A percentile compares a stretch with the other conserved stretches of the same genome.
Conservation (phyloP, 2,329 filamentous ascomycete genomes). For the Albophoma yamanashiensis region DNA sequence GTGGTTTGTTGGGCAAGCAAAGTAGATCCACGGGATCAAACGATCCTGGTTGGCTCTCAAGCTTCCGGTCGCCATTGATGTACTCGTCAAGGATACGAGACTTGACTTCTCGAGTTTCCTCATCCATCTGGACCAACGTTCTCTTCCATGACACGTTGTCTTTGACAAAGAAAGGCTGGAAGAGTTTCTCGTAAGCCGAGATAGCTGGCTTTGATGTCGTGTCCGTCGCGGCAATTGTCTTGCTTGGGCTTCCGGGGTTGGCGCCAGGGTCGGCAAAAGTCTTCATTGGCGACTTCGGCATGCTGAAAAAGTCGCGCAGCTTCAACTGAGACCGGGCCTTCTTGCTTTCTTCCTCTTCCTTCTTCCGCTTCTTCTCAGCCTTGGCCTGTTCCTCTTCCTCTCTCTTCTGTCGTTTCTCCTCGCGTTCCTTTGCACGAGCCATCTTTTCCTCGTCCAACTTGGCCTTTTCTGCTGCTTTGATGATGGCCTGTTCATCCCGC, state of each 20-base stretch:
- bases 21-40: constrained; percentile 38
- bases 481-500: constrained; percentile 21
- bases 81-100: constrained; percentile 41
- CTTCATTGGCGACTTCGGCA: constrained; percentile 30
- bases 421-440: constrained; percentile 24
- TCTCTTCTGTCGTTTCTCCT: constrained; percentile 28
- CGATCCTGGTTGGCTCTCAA: constrained; percentile 17
- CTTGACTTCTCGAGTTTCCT: constrained; percentile 41
- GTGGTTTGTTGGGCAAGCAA: constrained; percentile 26
- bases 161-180: constrained; percentile 74
- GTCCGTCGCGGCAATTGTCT: constrained; percentile 11
- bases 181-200: constrained; percentile 56
- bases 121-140: constrained; percentile 45
- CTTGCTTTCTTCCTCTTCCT: constrained; percentile 38
- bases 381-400: constrained; percentile 28
- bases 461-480: constrained; percentile 21
- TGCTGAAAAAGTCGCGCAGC: constrained; percentile 36
- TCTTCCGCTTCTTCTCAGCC: constrained; percentile 36
- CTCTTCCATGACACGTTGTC: constrained; percentile 62
- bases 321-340: constrained; percentile 37
- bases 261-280: constrained; percentile 18
- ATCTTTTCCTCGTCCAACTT: constrained; percentile 29
- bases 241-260: constrained; percentile 16
- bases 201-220: constrained; percentile 8
- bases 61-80: constrained; percentile 29